Evolutionary conservation across 805 yeast genomes (phyloP).

Genomic region (Cyberlindnera nakhonratchasimensis): DNA sequence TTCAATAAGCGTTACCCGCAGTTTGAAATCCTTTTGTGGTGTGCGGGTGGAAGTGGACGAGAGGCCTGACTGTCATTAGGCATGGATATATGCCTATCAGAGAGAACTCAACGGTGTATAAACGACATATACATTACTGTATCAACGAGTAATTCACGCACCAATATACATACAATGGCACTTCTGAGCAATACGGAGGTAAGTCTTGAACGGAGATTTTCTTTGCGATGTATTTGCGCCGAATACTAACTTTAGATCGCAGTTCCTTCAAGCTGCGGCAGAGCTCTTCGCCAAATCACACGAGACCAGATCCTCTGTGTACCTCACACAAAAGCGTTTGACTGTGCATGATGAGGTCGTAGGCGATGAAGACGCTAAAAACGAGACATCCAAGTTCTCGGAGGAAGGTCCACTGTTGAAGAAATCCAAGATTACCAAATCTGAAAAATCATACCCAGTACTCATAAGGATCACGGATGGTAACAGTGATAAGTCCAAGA

Average conservation of each 20-base stretch:
- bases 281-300: constrained; percentile 32
- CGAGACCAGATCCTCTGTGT: constrained; percentile 46
- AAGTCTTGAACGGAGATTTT: constrained; percentile 1
- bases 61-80: too few relatives aligned
- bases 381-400: constrained; percentile 25
- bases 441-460: constrained; percentile 47
- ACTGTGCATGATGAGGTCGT: constrained; percentile 29
- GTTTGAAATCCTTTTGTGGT: too few relatives aligned
- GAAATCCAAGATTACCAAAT: constrained; percentile 28
- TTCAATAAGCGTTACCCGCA: background rate
- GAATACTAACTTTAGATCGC: background rate
- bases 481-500: constrained; percentile 43
- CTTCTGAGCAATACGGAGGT: constrained; percentile 25
- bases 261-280: constrained; percentile 28
- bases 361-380: constrained; percentile 21
- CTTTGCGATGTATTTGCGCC: background rate
- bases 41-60: too few relatives aligned
- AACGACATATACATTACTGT: background rate
- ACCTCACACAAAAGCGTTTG: constrained; percentile 57
- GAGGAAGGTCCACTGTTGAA: constrained; percentile 21
- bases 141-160: too few relatives aligned
- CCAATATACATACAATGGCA: too few relatives aligned
- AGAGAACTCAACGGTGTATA: background rate
- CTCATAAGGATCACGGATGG: constrained; percentile 69
- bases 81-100: background rate